Evolutionary conservation across 1,284 basidiomycete species (phyloP).

Genomic region (Malassezia psittaci): DNA sequence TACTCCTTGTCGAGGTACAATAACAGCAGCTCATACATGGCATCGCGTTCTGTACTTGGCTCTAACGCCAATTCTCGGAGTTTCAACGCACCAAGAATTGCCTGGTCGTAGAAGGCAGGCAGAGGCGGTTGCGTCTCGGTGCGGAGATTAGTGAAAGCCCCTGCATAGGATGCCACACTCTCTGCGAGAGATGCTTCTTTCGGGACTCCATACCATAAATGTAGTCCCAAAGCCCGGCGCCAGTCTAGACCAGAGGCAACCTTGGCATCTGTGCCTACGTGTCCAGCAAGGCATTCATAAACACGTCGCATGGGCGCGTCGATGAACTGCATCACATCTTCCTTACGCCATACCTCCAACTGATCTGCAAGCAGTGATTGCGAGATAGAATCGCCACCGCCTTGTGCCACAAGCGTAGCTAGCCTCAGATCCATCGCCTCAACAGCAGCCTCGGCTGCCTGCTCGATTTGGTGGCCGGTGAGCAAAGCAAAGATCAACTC

Average conservation of each 20-base stretch:
- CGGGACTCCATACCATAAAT: conserved; percentile 75
- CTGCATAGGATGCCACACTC: conserved; percentile 62
- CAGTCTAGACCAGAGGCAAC: conserved; percentile 71
- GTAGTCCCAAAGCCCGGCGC: conserved; percentile 84
- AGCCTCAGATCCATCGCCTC: conserved; percentile 72
- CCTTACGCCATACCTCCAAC: conserved; percentile 70
- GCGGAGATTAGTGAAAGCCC: conserved; percentile 8
- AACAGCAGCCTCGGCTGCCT: conserved; percentile 66
- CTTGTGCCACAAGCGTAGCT: conserved; percentile 82
- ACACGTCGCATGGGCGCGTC: conserved; percentile 63
- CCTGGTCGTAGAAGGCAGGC: conserved; percentile 38
- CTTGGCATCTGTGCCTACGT: conserved; percentile 56
- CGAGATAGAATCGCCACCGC: conserved; percentile 68
- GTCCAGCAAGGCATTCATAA: conserved; percentile 74
- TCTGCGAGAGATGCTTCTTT: conserved; percentile 64
- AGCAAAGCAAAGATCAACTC: conserved; percentile 62
- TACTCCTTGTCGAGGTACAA: conserved; percentile 57
- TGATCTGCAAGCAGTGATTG: conserved; percentile 67
- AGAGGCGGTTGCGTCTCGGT: conserved; percentile 40
- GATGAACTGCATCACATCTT: conserved; percentile 65
- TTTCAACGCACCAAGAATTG: conserved; percentile 25
- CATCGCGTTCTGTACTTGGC: conserved; percentile 53
- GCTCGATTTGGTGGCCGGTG: conserved; percentile 75
- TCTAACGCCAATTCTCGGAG: conserved; percentile 27
- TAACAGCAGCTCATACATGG: conserved; percentile 71